A percentile compares a stretch with the other conserved stretches of the same genome.
Conservation (phyloP, 192 early-diverging fungal genomes). For the Backusella westeae region DNA sequence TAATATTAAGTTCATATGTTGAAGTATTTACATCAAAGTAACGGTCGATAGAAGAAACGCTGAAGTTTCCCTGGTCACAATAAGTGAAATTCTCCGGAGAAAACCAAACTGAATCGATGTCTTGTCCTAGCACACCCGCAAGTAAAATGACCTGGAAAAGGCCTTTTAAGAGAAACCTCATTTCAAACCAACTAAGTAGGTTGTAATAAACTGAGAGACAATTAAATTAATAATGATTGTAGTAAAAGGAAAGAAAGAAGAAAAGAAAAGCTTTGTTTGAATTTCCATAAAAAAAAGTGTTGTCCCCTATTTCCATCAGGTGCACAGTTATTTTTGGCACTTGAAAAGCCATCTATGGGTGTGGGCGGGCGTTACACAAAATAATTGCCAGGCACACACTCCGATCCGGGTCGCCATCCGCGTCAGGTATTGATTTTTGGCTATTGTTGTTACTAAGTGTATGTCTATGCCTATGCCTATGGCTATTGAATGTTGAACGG, state of each 20-base stretch:
- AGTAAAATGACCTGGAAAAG: neutral
- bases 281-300: neutral
- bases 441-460: neutral
- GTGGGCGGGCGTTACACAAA: neutral
- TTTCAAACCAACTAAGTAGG: neutral
- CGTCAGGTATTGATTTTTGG: neutral
- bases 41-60: neutral
- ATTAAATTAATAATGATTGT: neutral
- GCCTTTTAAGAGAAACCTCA: constrained; percentile 3
- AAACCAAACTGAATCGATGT: constrained; percentile 15
- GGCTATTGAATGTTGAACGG: neutral
- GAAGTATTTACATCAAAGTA: constrained; percentile 10
- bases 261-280: neutral
- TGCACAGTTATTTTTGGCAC: constrained; percentile 7
- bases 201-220: neutral
- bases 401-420: neutral
- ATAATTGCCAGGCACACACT: neutral
- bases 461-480: neutral
- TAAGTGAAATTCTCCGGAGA: neutral
- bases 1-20: constrained; percentile 7
- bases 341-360: neutral
- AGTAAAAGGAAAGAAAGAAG: neutral
- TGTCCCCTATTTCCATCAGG: neutral
- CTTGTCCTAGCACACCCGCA: neutral
- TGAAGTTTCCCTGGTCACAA: neutral